Evolutionary conservation across 495 filamentous ascomycete genomes (phyloP).

Genomic region (Lasiosphaeria miniovina): DNA sequence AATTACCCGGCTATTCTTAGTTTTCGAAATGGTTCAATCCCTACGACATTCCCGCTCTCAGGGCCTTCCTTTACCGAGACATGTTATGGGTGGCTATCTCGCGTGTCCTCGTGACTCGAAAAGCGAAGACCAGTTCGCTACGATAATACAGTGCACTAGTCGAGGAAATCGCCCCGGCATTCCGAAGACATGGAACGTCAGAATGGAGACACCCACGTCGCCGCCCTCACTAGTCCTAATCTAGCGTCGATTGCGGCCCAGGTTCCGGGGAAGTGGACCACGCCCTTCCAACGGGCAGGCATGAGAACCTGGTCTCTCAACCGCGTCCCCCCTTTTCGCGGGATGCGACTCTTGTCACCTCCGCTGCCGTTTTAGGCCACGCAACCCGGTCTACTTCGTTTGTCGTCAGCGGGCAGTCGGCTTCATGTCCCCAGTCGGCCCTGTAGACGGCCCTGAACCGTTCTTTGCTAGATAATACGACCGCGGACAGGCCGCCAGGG

Average conservation of each 20-base stretch:
- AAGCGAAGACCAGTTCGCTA: no score
- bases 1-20: no score
- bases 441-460: no score
- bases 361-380: slow-evolving; percentile 15
- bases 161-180: slow-evolving; percentile 17
- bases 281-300: not conserved
- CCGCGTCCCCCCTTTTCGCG: slow-evolving; percentile 1
- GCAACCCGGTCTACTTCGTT: slow-evolving; percentile 9
- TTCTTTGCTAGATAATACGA: no score
- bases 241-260: slow-evolving; percentile 13
- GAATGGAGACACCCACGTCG: slow-evolving; percentile 6
- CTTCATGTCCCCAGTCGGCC: not conserved
- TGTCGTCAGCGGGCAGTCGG: not conserved
- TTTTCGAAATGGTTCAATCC: no score
- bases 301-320: not conserved
- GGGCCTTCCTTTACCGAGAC: no score
- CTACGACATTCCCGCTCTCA: no score
- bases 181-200: slow-evolving; percentile 10
- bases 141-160: not conserved
- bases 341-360: not conserved
- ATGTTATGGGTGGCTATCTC: no score
- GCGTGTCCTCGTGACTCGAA: no score
- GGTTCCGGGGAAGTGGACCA: slow-evolving; percentile 18
- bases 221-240: slow-evolving; percentile 9
- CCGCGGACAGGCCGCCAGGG: not conserved